These are phyloP conservation scores for Athelia sp. DNA, from an alignment of 1,284 basidiomycete species.

Conservation along the genomic window DNA sequence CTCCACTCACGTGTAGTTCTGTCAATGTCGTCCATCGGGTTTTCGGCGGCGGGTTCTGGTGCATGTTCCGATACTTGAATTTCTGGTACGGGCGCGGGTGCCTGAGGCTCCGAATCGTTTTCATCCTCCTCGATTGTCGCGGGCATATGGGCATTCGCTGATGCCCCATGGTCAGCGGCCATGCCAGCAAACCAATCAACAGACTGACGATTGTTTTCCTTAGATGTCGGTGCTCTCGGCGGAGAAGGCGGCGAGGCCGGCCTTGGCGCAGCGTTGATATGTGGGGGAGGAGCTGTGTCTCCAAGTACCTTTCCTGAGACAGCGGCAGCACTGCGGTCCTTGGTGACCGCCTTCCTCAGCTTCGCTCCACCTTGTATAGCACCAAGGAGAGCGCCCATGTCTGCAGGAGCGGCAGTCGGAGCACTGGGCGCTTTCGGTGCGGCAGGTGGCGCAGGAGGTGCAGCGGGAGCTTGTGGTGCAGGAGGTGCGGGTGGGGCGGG, in stretches of 20 bases:
- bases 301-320: slow-evolving; percentile 78
- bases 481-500: slow-evolving; percentile 29
- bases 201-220: slow-evolving; percentile 64
- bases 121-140: slow-evolving; percentile 56
- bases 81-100: slow-evolving; percentile 35
- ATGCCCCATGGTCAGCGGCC: slow-evolving; percentile 64
- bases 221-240: slow-evolving; percentile 11
- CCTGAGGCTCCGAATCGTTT: slow-evolving; percentile 28
- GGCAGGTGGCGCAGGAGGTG: slow-evolving; percentile 28
- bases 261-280: slow-evolving; percentile 52
- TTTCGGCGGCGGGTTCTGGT: slow-evolving; percentile 28
- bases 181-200: slow-evolving; percentile 91
- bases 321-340: slow-evolving; percentile 74
- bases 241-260: slow-evolving; percentile 36
- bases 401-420: slow-evolving; percentile 37
- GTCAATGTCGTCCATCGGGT: slow-evolving; percentile 78
- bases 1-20: slow-evolving; percentile 49
- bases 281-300: slow-evolving; percentile 67
- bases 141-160: slow-evolving; percentile 42
- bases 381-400: slow-evolving; percentile 68
- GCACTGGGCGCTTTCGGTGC: slow-evolving; percentile 30
- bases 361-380: slow-evolving; percentile 81
- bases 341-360: slow-evolving; percentile 77
- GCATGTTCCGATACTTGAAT: slow-evolving; percentile 51
- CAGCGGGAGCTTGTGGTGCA: slow-evolving; percentile 27